Percentiles rank a stretch among this genome's conserved stretches.
Evolutionary conservation across 495 filamentous ascomycete species (phyloP).

Genomic region (Podospora didyma): DNA sequence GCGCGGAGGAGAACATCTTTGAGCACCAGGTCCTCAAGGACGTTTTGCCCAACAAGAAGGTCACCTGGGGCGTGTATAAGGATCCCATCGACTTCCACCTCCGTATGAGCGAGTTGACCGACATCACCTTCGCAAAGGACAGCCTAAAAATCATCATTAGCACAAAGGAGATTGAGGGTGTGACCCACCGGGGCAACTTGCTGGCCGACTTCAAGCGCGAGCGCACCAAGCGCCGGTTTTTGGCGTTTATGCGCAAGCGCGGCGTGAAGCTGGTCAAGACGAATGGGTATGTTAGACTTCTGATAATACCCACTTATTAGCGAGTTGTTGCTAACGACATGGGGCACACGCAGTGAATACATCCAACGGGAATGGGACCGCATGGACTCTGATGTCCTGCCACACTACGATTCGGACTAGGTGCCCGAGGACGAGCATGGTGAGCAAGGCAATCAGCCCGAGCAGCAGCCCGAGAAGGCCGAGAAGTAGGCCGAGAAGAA

Average conservation of each 20-base stretch:
- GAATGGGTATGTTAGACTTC: slow-evolving; percentile 22
- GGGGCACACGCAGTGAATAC: slow-evolving; percentile 5
- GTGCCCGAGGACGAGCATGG: not conserved
- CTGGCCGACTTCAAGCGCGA: slow-evolving; percentile 42
- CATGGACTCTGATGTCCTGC: slow-evolving; percentile 16
- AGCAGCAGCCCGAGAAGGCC: no score
- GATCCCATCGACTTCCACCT: slow-evolving; percentile 44
- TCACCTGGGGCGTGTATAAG: slow-evolving; percentile 44
- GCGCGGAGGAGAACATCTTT: slow-evolving; percentile 28
- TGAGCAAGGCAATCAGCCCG: no score
- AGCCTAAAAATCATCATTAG: slow-evolving; percentile 30
- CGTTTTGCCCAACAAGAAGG: slow-evolving; percentile 21
- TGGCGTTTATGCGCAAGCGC: slow-evolving; percentile 35
- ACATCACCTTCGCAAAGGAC: slow-evolving; percentile 31
- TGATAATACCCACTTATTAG: not conserved
- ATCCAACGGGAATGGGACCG: slow-evolving; percentile 17
- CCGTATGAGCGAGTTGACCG: slow-evolving; percentile 30
- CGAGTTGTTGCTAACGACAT: not conserved
- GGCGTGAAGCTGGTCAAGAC: slow-evolving; percentile 34
- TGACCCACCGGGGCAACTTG: slow-evolving; percentile 27
- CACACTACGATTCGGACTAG: slow-evolving; percentile 15
- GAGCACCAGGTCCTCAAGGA: slow-evolving; percentile 48
- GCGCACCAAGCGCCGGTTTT: slow-evolving; percentile 43
- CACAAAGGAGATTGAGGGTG: slow-evolving; percentile 18
- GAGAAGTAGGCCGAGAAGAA: no score